phyloP scores from a whole-genome alignment of 768 basidiomycete genomes.

The Lactarius hatsudake region DNA sequence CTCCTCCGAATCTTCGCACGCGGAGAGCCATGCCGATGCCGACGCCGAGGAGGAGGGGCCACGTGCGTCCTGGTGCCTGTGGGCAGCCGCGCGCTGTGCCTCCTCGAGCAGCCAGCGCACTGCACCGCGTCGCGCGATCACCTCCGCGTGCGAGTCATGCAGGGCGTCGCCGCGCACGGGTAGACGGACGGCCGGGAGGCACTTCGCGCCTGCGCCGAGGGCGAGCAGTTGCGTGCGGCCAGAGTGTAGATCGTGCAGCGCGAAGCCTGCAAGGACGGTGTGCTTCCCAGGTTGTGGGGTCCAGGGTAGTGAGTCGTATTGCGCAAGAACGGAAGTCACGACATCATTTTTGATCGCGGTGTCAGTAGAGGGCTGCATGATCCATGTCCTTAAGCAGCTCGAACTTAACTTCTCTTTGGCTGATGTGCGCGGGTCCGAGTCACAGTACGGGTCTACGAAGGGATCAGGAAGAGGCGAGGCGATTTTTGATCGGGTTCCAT shows the following conservation, averaged over 20 bases:
- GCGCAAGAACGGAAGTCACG: conserved; percentile 40
- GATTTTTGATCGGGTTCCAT: background rate
- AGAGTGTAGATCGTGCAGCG: conserved; percentile 42
- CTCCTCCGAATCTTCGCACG: conserved; percentile 27
- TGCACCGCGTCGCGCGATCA: conserved; percentile 79
- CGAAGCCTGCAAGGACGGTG: conserved; percentile 58
- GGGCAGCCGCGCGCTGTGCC: conserved; percentile 38
- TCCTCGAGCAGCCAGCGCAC: conserved; percentile 81
- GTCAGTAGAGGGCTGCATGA: conserved; percentile 21
- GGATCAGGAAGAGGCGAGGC: background rate
- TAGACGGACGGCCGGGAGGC: conserved; percentile 61
- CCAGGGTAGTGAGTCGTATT: conserved; percentile 48
- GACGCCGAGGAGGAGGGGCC: conserved; percentile 36
- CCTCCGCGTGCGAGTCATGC: conserved; percentile 91
- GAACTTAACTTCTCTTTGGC: background rate
- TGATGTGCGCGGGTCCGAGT: background rate
- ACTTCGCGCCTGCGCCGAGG: conserved; percentile 82
- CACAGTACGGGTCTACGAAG: background rate
- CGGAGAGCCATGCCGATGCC: conserved; percentile 44
- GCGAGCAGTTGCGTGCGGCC: conserved; percentile 55
- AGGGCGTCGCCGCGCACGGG: conserved; percentile 71
- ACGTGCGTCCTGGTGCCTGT: conserved; percentile 11
- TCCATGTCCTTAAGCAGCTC: background rate
- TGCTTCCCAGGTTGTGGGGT: conserved; percentile 54
- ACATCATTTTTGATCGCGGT: conserved; percentile 31